Percentiles rank a stretch among this genome's conserved stretches.
Conservation (phyloP, 2,329 filamentous ascomycete species). For the Aspergillus puulaauensis region DNA sequence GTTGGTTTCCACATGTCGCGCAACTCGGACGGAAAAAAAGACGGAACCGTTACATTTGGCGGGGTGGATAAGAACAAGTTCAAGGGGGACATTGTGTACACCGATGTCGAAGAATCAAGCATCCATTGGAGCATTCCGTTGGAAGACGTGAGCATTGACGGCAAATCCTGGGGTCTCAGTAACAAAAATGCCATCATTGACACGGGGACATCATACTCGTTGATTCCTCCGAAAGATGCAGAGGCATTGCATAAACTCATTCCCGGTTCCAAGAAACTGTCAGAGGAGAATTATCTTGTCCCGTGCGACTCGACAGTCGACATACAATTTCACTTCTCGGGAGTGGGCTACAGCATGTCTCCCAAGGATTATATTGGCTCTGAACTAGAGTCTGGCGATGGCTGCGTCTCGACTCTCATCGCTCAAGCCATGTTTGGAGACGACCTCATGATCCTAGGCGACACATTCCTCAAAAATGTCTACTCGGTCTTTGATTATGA, state of each 20-base stretch:
- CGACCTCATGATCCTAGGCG: conserved; percentile 75
- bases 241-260: conserved; percentile 67
- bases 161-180: conserved; percentile 54
- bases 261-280: conserved; percentile 54
- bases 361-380: conserved; percentile 68
- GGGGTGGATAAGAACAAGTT: conserved; percentile 66
- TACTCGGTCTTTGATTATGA: conserved; percentile 84
- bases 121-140: conserved; percentile 73
- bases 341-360: conserved; percentile 65
- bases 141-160: conserved; percentile 64
- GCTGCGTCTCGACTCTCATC: conserved; percentile 69
- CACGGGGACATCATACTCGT: conserved; percentile 77
- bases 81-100: conserved; percentile 68
- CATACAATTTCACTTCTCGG: conserved; percentile 68
- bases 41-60: conserved; percentile 78
- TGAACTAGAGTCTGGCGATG: conserved; percentile 19
- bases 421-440: conserved; percentile 65
- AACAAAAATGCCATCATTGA: conserved; percentile 71
- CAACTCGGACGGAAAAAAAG: conserved; percentile 62
- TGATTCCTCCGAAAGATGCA: conserved; percentile 68
- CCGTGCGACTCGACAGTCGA: conserved; percentile 67
- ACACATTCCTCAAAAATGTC: conserved; percentile 85
- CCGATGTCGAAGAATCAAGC: conserved; percentile 49
- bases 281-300: conserved; percentile 65
- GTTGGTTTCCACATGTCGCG: conserved; percentile 72